These are phyloP conservation scores for Pseudogymnoascus sp. DNA, from an alignment of 2,329 filamentous ascomycete species.

Conservation along the genomic window DNA sequence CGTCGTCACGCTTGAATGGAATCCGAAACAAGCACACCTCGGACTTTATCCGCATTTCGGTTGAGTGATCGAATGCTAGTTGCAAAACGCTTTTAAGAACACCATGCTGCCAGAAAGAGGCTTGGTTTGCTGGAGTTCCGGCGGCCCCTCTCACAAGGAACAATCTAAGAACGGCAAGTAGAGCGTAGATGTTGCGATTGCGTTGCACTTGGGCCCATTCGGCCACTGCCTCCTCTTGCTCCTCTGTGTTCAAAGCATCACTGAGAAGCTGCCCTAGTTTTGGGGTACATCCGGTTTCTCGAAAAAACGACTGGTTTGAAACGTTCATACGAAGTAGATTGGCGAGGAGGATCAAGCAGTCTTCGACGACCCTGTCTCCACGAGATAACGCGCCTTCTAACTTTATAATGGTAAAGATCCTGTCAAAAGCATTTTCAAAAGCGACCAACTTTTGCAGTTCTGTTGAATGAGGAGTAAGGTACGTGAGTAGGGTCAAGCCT, in stretches of 20 bases:
- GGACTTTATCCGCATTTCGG: conserved; percentile 70
- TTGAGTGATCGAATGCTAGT: conserved; percentile 68
- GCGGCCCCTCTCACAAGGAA: conserved; percentile 77
- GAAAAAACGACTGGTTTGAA: conserved; percentile 89
- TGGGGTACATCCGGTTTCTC: conserved; percentile 77
- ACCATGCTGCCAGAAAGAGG: conserved; percentile 75
- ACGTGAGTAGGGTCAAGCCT: conserved; percentile 77
- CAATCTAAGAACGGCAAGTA: conserved; percentile 77
- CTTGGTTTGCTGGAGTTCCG: conserved; percentile 76
- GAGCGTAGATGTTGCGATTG: conserved; percentile 86
- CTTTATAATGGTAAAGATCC: conserved; percentile 74
- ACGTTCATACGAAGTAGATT: conserved; percentile 82
- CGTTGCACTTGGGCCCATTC: conserved; percentile 70
- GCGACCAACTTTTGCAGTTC: conserved; percentile 94
- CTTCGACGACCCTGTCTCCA: conserved; percentile 82
- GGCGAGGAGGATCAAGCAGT: conserved; percentile 83
- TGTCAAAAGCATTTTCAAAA: conserved; percentile 89
- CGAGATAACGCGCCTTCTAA: conserved; percentile 74
- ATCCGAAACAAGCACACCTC: conserved; percentile 47
- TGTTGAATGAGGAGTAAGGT: conserved; percentile 75
- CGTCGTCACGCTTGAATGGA: background rate
- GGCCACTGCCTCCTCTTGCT: conserved; percentile 52
- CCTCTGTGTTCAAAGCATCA: conserved; percentile 49
- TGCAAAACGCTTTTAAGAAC: conserved; percentile 73
- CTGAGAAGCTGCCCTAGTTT: conserved; percentile 63